phyloP scores from a whole-genome alignment of 2,329 filamentous ascomycete genomes.

The Phialophora verrucosa region DNA sequence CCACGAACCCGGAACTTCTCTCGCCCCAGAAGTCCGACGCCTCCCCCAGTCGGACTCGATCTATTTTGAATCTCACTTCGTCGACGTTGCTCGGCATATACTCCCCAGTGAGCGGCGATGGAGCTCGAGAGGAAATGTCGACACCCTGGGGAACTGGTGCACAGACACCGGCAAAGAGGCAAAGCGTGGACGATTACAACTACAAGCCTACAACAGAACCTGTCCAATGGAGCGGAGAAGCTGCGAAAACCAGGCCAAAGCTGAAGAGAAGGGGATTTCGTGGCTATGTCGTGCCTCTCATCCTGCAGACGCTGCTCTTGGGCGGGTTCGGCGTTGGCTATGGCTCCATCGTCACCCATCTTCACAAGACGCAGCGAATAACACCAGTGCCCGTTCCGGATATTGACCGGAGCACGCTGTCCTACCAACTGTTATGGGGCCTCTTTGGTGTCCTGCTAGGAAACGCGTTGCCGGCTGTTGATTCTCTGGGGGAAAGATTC shows the following conservation, averaged over 20 bases:
- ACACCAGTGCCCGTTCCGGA: slow-evolving; percentile 66
- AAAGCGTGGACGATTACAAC: slow-evolving; percentile 50
- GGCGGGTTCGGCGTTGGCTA: slow-evolving; percentile 83
- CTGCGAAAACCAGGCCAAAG: slow-evolving; percentile 35
- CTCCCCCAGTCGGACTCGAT: slow-evolving; percentile 71
- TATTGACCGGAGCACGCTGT: slow-evolving; percentile 62
- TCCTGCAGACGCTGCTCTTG: slow-evolving; percentile 67
- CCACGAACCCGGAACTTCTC: slow-evolving; percentile 45
- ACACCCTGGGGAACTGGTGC: slow-evolving; percentile 82
- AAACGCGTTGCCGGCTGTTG: slow-evolving; percentile 81
- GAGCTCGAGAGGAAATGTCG: slow-evolving; percentile 61
- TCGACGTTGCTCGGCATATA: slow-evolving; percentile 94
- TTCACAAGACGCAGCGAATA: slow-evolving; percentile 73
- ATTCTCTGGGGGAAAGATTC: slow-evolving; percentile 71
- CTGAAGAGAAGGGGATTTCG: slow-evolving; percentile 48
- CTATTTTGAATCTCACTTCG: slow-evolving; percentile 82
- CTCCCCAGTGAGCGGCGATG: slow-evolving; percentile 66
- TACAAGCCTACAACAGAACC: slow-evolving; percentile 42
- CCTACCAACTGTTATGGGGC: slow-evolving; percentile 82
- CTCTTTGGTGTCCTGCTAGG: slow-evolving; percentile 77
- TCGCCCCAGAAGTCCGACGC: slow-evolving; percentile 40
- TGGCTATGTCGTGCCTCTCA: slow-evolving; percentile 59
- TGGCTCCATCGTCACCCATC: slow-evolving; percentile 77
- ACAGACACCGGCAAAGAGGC: slow-evolving; percentile 66
- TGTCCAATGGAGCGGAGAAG: slow-evolving; percentile 26